Percentiles rank a stretch among this genome's conserved stretches.
These are phyloP conservation scores for Sclerotinia spermophila DNA, from an alignment of 2,329 filamentous ascomycete genomes.

Conservation along the genomic window DNA sequence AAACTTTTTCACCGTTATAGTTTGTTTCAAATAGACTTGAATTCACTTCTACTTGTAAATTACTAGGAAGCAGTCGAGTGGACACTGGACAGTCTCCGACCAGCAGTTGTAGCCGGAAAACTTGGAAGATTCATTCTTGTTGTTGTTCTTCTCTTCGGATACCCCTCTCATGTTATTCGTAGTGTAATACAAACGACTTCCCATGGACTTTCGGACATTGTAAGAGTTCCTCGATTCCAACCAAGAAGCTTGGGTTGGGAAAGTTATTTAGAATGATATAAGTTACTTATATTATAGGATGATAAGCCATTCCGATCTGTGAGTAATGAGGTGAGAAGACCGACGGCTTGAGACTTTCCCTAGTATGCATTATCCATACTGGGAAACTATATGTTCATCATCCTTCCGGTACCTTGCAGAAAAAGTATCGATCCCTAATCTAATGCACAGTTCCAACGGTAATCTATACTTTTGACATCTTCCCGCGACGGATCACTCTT, in stretches of 20 bases:
- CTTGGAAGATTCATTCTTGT: too few species aligned
- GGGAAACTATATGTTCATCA: not conserved
- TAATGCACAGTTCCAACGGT: not conserved
- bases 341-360: not conserved
- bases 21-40: not conserved
- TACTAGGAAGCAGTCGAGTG: not conserved
- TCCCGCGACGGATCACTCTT: not conserved
- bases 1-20: not conserved
- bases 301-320: not conserved
- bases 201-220: not conserved
- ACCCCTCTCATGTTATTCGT: not conserved
- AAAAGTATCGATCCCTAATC: not conserved
- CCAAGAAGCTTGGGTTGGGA: not conserved
- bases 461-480: not conserved
- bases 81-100: too few species aligned
- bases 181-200: not conserved
- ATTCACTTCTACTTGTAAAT: not conserved
- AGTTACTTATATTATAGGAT: too few species aligned
- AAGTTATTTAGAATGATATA: not conserved
- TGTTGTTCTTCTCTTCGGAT: not conserved
- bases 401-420: not conserved
- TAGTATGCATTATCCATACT: not conserved
- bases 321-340: not conserved
- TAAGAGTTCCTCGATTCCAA: not conserved
- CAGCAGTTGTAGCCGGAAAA: not conserved